Evolutionary conservation across 495 filamentous ascomycete species (phyloP).

Genomic region (Chlorociboria aeruginascens): DNA sequence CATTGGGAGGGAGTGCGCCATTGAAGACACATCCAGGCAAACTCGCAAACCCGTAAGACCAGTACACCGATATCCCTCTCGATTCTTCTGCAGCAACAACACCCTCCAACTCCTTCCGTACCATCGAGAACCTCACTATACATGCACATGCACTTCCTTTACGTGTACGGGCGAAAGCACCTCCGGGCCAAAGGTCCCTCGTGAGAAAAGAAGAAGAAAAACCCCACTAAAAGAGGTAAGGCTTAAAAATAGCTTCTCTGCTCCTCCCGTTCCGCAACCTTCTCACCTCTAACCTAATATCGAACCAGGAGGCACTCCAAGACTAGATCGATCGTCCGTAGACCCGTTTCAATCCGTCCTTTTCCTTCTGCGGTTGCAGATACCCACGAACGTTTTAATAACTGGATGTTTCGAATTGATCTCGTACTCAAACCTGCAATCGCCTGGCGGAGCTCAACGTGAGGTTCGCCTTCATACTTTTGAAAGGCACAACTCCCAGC

Average conservation of each 20-base stretch:
- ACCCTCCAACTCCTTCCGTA: background rate
- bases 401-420: constrained; percentile 8
- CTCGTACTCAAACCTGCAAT: background rate
- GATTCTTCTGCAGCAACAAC: background rate
- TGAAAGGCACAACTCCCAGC: background rate
- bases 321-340: too few relatives aligned
- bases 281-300: background rate
- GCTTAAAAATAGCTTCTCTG: constrained; percentile 5
- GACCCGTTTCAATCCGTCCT: too few relatives aligned
- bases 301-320: too few relatives aligned
- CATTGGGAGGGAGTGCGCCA: background rate
- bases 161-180: constrained; percentile 12
- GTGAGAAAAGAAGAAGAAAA: too few relatives aligned
- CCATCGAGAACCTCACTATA: background rate
- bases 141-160: constrained; percentile 4
- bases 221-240: constrained; percentile 1
- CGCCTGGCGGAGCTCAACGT: too few relatives aligned
- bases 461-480: too few relatives aligned
- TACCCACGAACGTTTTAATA: constrained; percentile 1
- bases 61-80: background rate
- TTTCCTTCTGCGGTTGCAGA: too few relatives aligned
- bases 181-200: constrained; percentile 7
- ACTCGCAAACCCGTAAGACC: background rate
- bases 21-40: too few relatives aligned
- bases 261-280: background rate